Evolutionary conservation across 2,329 filamentous ascomycete genomes (phyloP), one percentile per base, ranked within the genome.

Genomic region (Fusarium buxicola): DNA sequence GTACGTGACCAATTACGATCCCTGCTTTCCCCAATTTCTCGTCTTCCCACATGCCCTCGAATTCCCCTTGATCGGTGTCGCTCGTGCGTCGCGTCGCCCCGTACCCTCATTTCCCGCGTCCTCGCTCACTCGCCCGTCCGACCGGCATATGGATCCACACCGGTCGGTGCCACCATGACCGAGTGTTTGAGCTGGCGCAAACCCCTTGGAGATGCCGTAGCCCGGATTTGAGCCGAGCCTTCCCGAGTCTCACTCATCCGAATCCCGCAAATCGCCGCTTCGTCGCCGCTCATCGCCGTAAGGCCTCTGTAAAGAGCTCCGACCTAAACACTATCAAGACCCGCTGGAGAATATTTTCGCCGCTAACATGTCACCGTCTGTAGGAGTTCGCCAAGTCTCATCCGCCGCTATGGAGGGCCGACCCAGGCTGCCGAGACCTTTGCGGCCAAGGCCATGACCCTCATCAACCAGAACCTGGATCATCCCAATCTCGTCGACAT

Each of bases 401-500:
- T 86, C 65, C 83, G 85, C 60, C 83, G 85, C 41, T 86, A 85
- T 79, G 84, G 85, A 18, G 80, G 77, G n/a, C 81, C 82, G 24
- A 82, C 82, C 27, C 77, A 78, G 48, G 85, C 85, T 43, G 82
- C 85, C 34, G 85, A 88, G 74, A 84, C 84, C 65, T 88, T 86
- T 72, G 84, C 84, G 25, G 75, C 78, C 69, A 87, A 87, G 79
- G 81, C 84, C 9, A 82, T 86, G 73, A 78, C 77, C 68, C 75
- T 84, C 56, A 82, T 87, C 72, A 86, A 84, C 76, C 79, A 84
- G 73, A 84, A 84, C 36, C 74, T 88, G 44, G 85, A 87, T 65
- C 83, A 86, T 63, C 85, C 85, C 21, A 84, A 80, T 60, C 80
- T 88, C 35, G 83, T 84, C 53, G 85, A 88, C 60, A 86, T 88